A percentile compares a stretch with the other conserved stretches of the same genome.
These are phyloP conservation scores for Coniochaeta ligniaria DNA, from an alignment of 2,329 filamentous ascomycete genomes.

Conservation along the genomic window DNA sequence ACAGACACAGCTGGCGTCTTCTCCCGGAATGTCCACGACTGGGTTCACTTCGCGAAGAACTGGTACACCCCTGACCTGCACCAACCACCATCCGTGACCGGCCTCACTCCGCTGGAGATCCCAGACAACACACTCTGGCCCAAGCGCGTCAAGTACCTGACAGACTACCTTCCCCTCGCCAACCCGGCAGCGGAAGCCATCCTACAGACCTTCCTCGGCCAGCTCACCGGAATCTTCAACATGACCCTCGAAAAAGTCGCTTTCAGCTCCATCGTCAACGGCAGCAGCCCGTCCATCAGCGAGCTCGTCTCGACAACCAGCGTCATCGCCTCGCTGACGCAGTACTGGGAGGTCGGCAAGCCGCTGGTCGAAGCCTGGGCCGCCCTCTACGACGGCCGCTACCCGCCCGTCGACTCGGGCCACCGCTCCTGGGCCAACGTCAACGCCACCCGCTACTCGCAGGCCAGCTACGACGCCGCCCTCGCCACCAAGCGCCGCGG, in stretches of 20 bases:
- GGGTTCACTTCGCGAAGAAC: conserved; percentile 27
- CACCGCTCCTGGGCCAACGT: conserved; percentile 21
- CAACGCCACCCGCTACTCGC: conserved; percentile 16
- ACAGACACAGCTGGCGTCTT: conserved; percentile 21
- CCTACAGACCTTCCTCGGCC: conserved; percentile 26
- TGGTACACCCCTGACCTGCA: conserved; percentile 28
- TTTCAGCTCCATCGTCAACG: conserved; percentile 23
- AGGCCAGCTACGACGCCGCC: conserved; percentile 15
- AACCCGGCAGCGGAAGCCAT: conserved; percentile 30
- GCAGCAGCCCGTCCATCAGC: conserved; percentile 20
- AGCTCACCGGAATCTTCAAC: conserved; percentile 24
- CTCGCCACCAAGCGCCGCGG: conserved; percentile 19
- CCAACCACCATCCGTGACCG: conserved; percentile 25
- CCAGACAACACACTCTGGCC: conserved; percentile 25
- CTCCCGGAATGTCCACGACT: conserved; percentile 13
- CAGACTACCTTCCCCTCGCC: conserved; percentile 30
- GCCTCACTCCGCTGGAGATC: conserved; percentile 24
- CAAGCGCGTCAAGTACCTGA: conserved; percentile 29
- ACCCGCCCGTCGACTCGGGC: conserved; percentile 29
- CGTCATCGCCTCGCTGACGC: conserved; percentile 23
- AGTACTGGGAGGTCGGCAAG: conserved; percentile 22
- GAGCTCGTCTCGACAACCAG: conserved; percentile 18
- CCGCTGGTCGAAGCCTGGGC: conserved; percentile 24
- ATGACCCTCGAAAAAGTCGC: conserved; percentile 29
- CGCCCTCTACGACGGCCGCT: conserved; percentile 25